Evolutionary conservation across 2,329 filamentous ascomycete species (phyloP), one percentile per base, ranked within the genome.

Genomic region (Diaporthe sp.): DNA sequence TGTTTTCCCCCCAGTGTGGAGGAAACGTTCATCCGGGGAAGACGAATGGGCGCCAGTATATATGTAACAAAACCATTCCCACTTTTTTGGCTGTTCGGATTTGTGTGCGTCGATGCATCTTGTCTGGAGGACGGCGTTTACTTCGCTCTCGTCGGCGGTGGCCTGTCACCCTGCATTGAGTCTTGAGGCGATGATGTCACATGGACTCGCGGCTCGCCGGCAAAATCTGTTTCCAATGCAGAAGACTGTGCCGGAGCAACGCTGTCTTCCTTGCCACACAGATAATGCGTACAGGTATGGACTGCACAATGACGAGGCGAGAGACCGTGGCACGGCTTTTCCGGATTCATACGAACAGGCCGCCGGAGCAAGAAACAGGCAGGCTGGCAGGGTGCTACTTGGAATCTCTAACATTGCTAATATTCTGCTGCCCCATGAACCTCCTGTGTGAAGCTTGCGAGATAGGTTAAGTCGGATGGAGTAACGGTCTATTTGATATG

Each of bases 1-100:
- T 62, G 60, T 62, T 62, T 62, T 62, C 60, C 60, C 55, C 58
- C 58, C 58, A 62, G 37, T 42, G 58, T 62, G 60, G 60, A 62
- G 60, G 39, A 44, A 62, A 62, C 60, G 39, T 62, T 62, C 60
- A 62, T 8, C 60, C 60, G 60, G 60, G 60, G 60, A 15, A 62
- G 60, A 46, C 39, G 60, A 62, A 62, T 62, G 60, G 39, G n/a
- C 25, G 60, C n/a, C 25, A 31, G 39, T 28, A 62, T 62, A 62
- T 44, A 62, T 62, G 25, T 62, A 19, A 46, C 39, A 62, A 62
- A 31, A 3, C 37, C 37, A 62, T 28, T 62, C 17, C 60, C 60
- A 62, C 60, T 62, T 44, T 62, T 62, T 22, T 2, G 25, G 39
- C 39, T 62, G 60, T 22, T 8, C 8, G 39, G 60, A 17, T 62